Base-by-base conservation (phyloP, 2,329 filamentous ascomycete species). In the Xylaria sp. region DNA sequence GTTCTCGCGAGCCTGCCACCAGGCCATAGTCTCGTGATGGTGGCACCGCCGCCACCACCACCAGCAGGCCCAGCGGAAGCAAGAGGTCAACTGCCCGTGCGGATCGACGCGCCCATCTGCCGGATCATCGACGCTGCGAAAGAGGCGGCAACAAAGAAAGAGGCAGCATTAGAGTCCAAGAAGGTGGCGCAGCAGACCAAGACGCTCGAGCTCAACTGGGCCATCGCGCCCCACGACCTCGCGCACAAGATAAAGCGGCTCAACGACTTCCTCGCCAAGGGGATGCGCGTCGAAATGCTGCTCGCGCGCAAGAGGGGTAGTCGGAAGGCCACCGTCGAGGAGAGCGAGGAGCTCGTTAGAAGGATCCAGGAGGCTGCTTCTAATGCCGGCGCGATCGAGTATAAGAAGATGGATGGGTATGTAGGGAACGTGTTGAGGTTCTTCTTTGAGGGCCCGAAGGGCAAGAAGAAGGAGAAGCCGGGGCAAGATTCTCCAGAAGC, bases 181-280 rank as follows among this genome's bases (percentile, higher is more conserved):
- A 18, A 76, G 79, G 77, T 77, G 79, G 78, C 77, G 61, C 79
- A 81, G 67, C 79, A 83, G 71, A 77, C 80, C 18, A 97, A 97
- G 82, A 90, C 91, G 76, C 79, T 97, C n/a, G 94, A 97, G 81
- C 74, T 98, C 74, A 95, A 93, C 79, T 98, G 94, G 94, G 90
- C 91, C 39, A 97, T 97, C 75, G 90, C 89, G 68, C 76, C 80
- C 13, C 87, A 95, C 76, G 94, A 97, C 81, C 79, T 97, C 60
- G 81, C 81, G n/a, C 90, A 92, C 78, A 87, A 90, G 76, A 78
- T 96, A 78, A 86, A 86, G 75, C 88, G 89, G 81, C 78, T 95
- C 74, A 81, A 81, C 69, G 84, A 82, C 62, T 97, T 97, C 77
- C 77, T 97, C 76, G 82, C 78, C 9, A 93, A 93, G 78, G 94